phyloP scores from a whole-genome alignment of 441 rosid genomes.

The Syzygium malaccense region DNA sequence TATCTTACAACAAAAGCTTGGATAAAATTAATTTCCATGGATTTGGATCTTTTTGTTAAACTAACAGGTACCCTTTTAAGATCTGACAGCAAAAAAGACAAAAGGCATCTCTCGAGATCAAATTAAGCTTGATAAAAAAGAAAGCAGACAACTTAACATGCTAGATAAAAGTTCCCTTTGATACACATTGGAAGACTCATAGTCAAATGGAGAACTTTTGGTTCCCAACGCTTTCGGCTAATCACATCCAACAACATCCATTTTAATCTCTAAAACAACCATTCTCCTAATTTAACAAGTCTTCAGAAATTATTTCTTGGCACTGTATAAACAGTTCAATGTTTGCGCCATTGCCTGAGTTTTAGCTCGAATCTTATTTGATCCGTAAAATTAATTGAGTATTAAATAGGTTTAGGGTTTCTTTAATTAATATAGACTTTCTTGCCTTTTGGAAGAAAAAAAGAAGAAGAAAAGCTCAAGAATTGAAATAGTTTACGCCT shows the following conservation, averaged over 20 bases:
- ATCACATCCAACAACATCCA: not conserved
- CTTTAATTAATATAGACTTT: not conserved
- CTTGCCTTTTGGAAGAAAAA: not conserved
- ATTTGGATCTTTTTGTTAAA: not conserved
- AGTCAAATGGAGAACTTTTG: not conserved
- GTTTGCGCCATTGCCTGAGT: not conserved
- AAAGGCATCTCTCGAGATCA: not conserved
- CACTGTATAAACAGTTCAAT: not conserved
- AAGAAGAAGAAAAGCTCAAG: not conserved
- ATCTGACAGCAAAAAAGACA: not conserved
- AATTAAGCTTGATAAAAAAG: not conserved
- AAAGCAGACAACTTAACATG: not conserved
- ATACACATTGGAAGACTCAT: not conserved
- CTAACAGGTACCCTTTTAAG: not conserved
- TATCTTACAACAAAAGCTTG: not conserved
- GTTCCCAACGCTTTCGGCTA: not conserved
- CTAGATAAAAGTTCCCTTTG: not conserved
- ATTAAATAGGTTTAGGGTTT: not conserved
- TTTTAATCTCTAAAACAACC: not conserved
- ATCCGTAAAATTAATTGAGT: not conserved
- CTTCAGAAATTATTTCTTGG: not conserved
- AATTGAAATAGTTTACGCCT: not conserved
- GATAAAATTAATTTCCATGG: not conserved
- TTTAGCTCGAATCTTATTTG: not conserved
- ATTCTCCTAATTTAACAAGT: not conserved